phyloP scores from a whole-genome alignment of 2,329 filamentous ascomycete genomes.

The Nothophoma quercina region DNA sequence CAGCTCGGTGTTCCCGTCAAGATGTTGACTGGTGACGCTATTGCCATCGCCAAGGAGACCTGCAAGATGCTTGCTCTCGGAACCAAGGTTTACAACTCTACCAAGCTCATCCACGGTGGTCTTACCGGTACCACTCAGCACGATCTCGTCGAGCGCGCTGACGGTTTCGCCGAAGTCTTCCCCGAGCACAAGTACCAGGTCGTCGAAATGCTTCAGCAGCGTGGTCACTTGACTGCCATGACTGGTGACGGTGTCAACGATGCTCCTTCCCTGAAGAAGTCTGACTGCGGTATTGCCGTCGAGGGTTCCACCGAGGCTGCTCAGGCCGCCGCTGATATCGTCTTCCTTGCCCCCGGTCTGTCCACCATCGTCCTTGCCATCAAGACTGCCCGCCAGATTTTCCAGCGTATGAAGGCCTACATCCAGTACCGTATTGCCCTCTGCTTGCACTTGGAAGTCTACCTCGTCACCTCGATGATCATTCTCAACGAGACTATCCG shows the following conservation, averaged over 20 bases:
- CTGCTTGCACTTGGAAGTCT: conserved; percentile 77
- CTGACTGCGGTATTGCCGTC: conserved; percentile 77
- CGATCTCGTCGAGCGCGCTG: conserved; percentile 77
- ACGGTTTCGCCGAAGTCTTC: conserved; percentile 78
- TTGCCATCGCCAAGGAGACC: conserved; percentile 81
- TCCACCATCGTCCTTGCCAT: conserved; percentile 76
- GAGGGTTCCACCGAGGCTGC: conserved; percentile 76
- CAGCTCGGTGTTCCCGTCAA: conserved; percentile 79
- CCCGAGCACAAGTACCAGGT: conserved; percentile 80
- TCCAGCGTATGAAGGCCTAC: conserved; percentile 81
- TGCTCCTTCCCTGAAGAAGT: conserved; percentile 76
- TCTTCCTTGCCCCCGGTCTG: conserved; percentile 76
- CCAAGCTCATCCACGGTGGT: conserved; percentile 78
- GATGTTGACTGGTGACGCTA: conserved; percentile 83
- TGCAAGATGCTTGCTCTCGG: conserved; percentile 82
- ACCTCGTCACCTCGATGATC: conserved; percentile 79
- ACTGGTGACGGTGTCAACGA: conserved; percentile 80
- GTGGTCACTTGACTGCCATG: conserved; percentile 77
- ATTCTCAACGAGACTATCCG: conserved; percentile 80
- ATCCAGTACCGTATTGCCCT: conserved; percentile 80
- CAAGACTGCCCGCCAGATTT: conserved; percentile 77
- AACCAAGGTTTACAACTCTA: conserved; percentile 83
- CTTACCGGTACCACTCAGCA: conserved; percentile 76
- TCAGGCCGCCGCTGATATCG: conserved; percentile 76
- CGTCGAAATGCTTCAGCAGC: conserved; percentile 77